A percentile compares a stretch with the other conserved stretches of the same genome.
Evolutionary conservation across 2,329 filamentous ascomycete genomes (phyloP).

Genomic region (Cercospora sp.): DNA sequence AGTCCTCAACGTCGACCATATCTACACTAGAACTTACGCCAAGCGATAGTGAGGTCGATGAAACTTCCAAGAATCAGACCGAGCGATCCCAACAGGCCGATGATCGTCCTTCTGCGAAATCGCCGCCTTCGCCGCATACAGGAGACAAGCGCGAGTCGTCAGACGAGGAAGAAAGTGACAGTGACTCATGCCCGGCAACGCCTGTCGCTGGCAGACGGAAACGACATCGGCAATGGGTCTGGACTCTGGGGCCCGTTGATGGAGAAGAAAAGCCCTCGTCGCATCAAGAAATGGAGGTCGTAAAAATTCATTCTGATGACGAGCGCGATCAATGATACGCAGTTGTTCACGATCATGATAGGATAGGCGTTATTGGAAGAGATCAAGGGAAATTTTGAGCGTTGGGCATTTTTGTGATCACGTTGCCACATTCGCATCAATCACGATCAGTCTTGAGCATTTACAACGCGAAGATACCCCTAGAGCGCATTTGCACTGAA

Average conservation of each 20-base stretch:
- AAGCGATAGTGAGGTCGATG: slow-evolving; percentile 9
- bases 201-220: slow-evolving; percentile 57
- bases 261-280: background rate
- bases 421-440: background rate
- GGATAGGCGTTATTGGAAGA: background rate
- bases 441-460: background rate
- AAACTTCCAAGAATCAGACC: slow-evolving; percentile 6
- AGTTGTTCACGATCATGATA: background rate
- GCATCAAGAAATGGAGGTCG: background rate
- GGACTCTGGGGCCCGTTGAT: slow-evolving; percentile 48
- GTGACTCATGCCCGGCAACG: slow-evolving; percentile 52
- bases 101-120: background rate
- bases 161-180: slow-evolving; percentile 49
- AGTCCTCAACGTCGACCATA: slow-evolving; percentile 42
- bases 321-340: background rate
- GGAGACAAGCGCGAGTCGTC: slow-evolving; percentile 51
- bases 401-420: background rate
- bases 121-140: slow-evolving; percentile 23
- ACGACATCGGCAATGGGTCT: slow-evolving; percentile 57
- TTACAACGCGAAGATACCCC: slow-evolving; percentile 9
- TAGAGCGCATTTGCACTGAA: slow-evolving; percentile 1
- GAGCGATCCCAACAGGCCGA: background rate
- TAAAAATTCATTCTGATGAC: background rate
- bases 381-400: background rate
- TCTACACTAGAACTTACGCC: slow-evolving; percentile 33